A percentile compares a stretch with the other conserved stretches of the same genome.
Evolutionary conservation across 306 rosid species (phyloP).

Genomic region (Corylus heterophylla): DNA sequence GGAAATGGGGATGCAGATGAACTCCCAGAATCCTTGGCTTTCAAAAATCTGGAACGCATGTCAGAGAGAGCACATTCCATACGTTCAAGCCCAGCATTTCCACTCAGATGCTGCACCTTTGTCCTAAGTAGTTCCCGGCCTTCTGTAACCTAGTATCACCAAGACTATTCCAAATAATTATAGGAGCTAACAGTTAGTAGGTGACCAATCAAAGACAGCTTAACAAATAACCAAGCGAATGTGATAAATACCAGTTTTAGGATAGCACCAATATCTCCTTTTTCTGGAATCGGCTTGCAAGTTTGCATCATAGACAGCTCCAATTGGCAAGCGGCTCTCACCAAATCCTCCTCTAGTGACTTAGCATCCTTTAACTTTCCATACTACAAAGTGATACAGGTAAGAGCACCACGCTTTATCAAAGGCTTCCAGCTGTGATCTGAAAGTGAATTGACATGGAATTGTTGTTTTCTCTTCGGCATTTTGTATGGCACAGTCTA

Average conservation of each 20-base stretch:
- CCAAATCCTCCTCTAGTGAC: constrained; percentile 47
- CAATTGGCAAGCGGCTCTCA: constrained; percentile 58
- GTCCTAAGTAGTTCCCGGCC: constrained; percentile 44
- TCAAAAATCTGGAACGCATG: constrained; percentile 42
- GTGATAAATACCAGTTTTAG: constrained; percentile 43
- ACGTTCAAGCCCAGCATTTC: constrained; percentile 50
- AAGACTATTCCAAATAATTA: not conserved
- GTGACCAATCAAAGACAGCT: not conserved
- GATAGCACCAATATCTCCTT: constrained; percentile 32
- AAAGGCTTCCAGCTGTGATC: constrained; percentile 49
- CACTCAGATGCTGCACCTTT: constrained; percentile 48
- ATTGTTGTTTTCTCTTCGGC: constrained; percentile 35
- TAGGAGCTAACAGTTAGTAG: not conserved
- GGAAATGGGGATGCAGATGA: constrained; percentile 19
- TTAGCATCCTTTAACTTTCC: constrained; percentile 57
- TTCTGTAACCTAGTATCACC: constrained; percentile 37
- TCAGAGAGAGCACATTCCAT: constrained; percentile 48
- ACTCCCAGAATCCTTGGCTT: constrained; percentile 40
- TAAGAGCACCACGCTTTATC: constrained; percentile 60
- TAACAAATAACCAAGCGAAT: not conserved
- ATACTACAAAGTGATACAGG: constrained; percentile 45
- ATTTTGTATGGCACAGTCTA: constrained; percentile 43
- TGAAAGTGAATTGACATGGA: constrained; percentile 37
- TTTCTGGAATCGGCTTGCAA: constrained; percentile 41
- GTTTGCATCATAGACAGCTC: constrained; percentile 58